Percentiles rank a stretch among this genome's conserved stretches.
Conservation (phyloP, 139 green algal species). For the Klebsormidium nitens region DNA sequence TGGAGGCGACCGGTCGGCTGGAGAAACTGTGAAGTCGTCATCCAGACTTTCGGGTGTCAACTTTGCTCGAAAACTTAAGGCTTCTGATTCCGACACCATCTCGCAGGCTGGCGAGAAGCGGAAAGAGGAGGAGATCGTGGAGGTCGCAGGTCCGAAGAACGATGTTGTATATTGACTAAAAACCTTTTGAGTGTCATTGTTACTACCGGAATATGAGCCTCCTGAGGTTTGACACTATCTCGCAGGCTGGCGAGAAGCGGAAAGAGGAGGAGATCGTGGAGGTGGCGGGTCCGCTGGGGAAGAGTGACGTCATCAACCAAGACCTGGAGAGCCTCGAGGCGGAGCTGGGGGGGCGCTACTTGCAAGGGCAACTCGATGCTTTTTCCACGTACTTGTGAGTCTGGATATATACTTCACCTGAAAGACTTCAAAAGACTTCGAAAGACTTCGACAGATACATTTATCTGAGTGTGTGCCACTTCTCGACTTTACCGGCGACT, state of each 20-base stretch:
- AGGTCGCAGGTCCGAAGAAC: slow-evolving; percentile 35
- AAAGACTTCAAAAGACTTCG: not conserved
- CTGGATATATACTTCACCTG: not conserved
- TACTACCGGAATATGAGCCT: not conserved
- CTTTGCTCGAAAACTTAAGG: too few relatives aligned
- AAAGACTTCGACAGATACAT: not conserved
- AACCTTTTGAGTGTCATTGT: not conserved
- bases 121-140: slow-evolving; percentile 71
- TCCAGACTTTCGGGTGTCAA: too few relatives aligned
- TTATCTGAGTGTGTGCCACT: not conserved
- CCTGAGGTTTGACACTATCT: not conserved
- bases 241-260: slow-evolving; percentile 75
- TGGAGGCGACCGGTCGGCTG: not conserved
- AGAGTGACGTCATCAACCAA: slow-evolving; percentile 48
- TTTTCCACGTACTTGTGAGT: slow-evolving; percentile 25
- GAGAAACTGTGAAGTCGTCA: not conserved
- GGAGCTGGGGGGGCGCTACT: slow-evolving; percentile 26
- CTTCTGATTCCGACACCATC: slow-evolving; percentile 17
- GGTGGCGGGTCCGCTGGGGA: slow-evolving; percentile 41
- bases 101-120: slow-evolving; percentile 84
- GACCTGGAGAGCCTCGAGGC: slow-evolving; percentile 53
- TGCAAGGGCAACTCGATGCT: slow-evolving; percentile 1
- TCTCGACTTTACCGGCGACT: not conserved
- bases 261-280: slow-evolving; percentile 77
- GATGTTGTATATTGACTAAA: not conserved